Evolutionary conservation across 2,329 filamentous ascomycete species (phyloP).

Genomic region (Sodiomyces alkalinus): DNA sequence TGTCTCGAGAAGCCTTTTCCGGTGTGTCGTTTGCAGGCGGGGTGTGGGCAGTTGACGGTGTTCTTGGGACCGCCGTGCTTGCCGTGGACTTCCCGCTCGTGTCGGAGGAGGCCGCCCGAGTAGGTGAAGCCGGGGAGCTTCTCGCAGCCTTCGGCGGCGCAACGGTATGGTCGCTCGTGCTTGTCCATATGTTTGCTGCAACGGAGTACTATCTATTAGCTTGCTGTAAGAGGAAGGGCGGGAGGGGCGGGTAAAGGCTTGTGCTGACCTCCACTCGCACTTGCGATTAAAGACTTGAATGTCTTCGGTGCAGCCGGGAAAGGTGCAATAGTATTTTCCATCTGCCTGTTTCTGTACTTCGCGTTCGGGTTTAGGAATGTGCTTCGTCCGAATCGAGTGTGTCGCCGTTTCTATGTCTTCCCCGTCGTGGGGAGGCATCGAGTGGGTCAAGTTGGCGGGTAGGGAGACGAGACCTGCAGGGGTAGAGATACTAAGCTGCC

Average conservation of each 20-base stretch:
- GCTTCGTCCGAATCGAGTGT: conserved; percentile 26
- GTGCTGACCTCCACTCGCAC: conserved; percentile 84
- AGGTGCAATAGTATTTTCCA: conserved; percentile 65
- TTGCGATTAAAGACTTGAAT: conserved; percentile 58
- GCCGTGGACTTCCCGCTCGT: conserved; percentile 86
- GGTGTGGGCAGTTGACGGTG: conserved; percentile 70
- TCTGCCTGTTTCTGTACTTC: conserved; percentile 46
- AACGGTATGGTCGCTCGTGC: conserved; percentile 87
- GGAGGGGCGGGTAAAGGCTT: conserved; percentile 1
- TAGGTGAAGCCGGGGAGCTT: conserved; percentile 93
- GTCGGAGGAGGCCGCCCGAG: conserved; percentile 73
- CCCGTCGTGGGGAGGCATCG: conserved; percentile 11
- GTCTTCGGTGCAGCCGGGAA: conserved; percentile 51
- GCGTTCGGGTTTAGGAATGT: conserved; percentile 44
- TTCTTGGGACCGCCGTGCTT: conserved; percentile 83
- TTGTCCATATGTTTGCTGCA: conserved; percentile 95
- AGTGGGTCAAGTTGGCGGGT: conserved; percentile 16
- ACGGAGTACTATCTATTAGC: conserved; percentile 10
- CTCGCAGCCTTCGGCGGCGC: conserved; percentile 66
- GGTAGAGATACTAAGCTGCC: conserved; percentile 21
- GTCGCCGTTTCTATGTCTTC: conserved; percentile 6
- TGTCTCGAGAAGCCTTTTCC: conserved; percentile 85
- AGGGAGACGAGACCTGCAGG: conserved; percentile 14
- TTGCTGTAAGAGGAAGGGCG: neutral
- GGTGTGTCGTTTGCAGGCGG: conserved; percentile 75